Evolutionary conservation across 1,139 yeast genomes (phyloP), one percentile per base, ranked within the genome.

Genomic region (Pichia sp.): DNA sequence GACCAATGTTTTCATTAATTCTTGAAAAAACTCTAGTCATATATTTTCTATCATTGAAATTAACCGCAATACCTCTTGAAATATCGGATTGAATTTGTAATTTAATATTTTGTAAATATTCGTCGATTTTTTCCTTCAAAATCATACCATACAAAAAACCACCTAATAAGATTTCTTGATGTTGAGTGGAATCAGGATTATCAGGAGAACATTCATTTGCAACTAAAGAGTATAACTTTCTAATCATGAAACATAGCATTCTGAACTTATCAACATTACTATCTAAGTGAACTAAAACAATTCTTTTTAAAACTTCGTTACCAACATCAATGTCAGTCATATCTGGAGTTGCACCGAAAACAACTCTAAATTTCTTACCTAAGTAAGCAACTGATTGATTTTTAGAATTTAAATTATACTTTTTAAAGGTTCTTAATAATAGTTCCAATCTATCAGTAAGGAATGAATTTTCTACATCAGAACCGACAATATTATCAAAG

Each of bases 121-220:
- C 99, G 57, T 92, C 98, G 56, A 92, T 82, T 65, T 92, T 92
- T 69, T 92, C 99, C 68, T 94, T 92, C 61, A 92, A 70, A 57
- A 92, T 92, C 96, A 90, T 90, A 57, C 97, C 97, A 62, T 88
- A 92, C 49, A 92, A 73, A 77, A 92, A 89, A 23, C 99, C 99
- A 54, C 98, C 98, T 49, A 92, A 75, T 56, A 92, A 72, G 30
- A 92, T 89, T 71, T 92, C 99, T 71, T 92, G 99, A 73, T 92
- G 97, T 72, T 94, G 98, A 11, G 97, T 88, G 40, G 97, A 95
- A 82, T 92, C 99, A 62, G 99, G 98, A 70, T 94, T 92, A 67
- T 92, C 99, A 24, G 97, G 94, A 51, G 92, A 74, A 69, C 97
- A 90, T 63, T 90, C 97, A 51, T 97, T 97, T 38, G 96, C 96